Percentiles rank a stretch among this genome's conserved stretches.
phyloP scores from a whole-genome alignment of 768 basidiomycete species.

The Steccherinum ochraceum region DNA sequence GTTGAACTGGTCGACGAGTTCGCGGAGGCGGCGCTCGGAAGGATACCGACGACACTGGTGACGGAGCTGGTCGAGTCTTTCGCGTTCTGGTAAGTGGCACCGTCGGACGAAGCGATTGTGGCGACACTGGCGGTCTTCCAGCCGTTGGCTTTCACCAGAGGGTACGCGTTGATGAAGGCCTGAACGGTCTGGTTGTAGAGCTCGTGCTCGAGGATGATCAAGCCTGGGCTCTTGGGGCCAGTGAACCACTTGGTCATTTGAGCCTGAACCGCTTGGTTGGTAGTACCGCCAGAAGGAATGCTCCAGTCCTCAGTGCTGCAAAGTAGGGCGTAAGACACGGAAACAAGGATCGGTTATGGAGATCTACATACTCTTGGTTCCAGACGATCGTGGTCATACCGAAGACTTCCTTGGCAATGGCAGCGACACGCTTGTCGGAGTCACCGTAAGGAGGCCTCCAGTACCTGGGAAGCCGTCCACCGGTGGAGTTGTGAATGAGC shows the following conservation, averaged over 20 bases:
- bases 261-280: constrained; percentile 37
- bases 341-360: background rate
- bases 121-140: constrained; percentile 67
- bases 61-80: constrained; percentile 9
- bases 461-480: constrained; percentile 65
- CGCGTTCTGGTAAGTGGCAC: constrained; percentile 17
- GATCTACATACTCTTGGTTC: constrained; percentile 71
- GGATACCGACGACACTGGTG: constrained; percentile 5
- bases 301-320: constrained; percentile 74
- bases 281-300: constrained; percentile 38
- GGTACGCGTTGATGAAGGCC: constrained; percentile 63
- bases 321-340: background rate
- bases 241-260: constrained; percentile 50
- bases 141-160: constrained; percentile 54
- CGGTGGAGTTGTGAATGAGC: constrained; percentile 47
- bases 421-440: constrained; percentile 73
- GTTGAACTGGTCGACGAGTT: background rate
- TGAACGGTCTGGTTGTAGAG: constrained; percentile 49
- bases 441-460: constrained; percentile 93
- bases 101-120: constrained; percentile 20
- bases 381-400: constrained; percentile 81
- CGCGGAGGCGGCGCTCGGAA: background rate
- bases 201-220: constrained; percentile 85
- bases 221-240: constrained; percentile 71
- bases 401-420: constrained; percentile 85